Conservation (phyloP, 805 yeast species). For the Citeromyces matritensis region DNA sequence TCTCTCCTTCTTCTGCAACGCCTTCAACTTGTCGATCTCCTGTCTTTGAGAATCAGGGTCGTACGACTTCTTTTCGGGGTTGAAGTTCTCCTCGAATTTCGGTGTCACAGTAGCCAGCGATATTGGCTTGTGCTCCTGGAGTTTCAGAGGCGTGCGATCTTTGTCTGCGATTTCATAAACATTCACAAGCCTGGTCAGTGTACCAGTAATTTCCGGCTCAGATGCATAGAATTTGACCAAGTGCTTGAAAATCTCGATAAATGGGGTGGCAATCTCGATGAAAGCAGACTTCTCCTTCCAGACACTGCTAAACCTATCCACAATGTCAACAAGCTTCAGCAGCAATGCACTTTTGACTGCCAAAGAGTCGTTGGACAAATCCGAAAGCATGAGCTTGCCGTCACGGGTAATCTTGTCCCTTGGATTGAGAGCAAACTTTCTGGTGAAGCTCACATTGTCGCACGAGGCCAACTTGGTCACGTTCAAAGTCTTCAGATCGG, state of each 20-base stretch:
- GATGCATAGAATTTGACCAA: constrained; percentile 19
- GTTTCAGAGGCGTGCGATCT: constrained; percentile 52
- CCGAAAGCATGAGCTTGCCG: constrained; percentile 1
- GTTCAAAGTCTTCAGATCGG: constrained; percentile 13
- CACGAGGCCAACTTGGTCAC: constrained; percentile 4
- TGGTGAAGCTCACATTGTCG: constrained; percentile 4
- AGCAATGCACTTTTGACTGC: constrained; percentile 12
- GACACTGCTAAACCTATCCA: constrained; percentile 17
- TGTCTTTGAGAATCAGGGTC: constrained; percentile 72
- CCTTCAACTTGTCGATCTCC: constrained; percentile 70
- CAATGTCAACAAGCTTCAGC: constrained; percentile 14
- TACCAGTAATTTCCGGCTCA: constrained; percentile 15
- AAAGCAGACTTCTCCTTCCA: constrained; percentile 57
- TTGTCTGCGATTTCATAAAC: constrained; percentile 28
- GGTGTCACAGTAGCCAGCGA: constrained; percentile 82
- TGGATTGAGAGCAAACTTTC: constrained; percentile 4
- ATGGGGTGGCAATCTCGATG: constrained; percentile 39
- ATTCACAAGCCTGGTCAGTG: constrained; percentile 29
- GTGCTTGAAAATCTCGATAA: constrained; percentile 24
- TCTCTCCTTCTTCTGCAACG: constrained; percentile 81
- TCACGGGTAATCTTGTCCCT: constrained; percentile 3
- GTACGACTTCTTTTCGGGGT: constrained; percentile 87
- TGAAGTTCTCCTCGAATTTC: constrained; percentile 88
- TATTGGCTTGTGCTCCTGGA: constrained; percentile 75
- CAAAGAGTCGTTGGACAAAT: neutral